Base-by-base conservation (phyloP, 2,329 filamentous ascomycete genomes). In the Mariannaea elegans region DNA sequence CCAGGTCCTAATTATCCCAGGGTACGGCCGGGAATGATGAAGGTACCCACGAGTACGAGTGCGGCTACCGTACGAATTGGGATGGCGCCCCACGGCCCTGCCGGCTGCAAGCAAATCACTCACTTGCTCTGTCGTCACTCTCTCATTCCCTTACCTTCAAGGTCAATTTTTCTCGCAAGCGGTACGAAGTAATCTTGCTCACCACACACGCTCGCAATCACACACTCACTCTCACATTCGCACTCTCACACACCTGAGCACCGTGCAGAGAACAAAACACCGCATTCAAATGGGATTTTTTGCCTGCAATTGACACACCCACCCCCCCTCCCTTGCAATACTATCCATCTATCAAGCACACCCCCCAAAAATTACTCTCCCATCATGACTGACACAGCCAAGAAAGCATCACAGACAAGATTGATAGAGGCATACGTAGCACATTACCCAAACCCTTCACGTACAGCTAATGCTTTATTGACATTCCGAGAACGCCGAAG, bases 41-140 rank as follows among this genome's bases (percentile, higher is more conserved):
- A 64, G 68, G 65, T 69, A 70, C 68, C 51, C 49, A 41, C 50
- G 56, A 57, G 64, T 61, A 67, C 68, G 64, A 64, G 55, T 53
- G 52, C 51, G 45, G 42, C 56, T 55, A 70, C 67, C 46, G 68
- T 71, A 69, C 62, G 69, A 71, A 71, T 71, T 70, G 69, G 55
- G 21, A 46, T 55, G 45, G 56, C 50, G 52, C 56, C 59, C 59
- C 62, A 71, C 68, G 68, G 66, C 56, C 62, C 61, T 62, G 51
- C 65, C 67, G 64, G 59, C 58, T 59, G 41, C 48, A 34, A 60
- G 61, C 61, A 56, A 55, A 61, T 64, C 57, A 42, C 61, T 63
- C 58, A 48, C 55, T 56, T 51, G 54, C 48, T 48, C 39, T 58
- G 45, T 52, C 50, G 56, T 59, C 56, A 53, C 44, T 59, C 54